These are phyloP conservation scores for Phytophthora sp. DNA, from an alignment of 352 stramenopile genomes.

Conservation along the genomic window DNA sequence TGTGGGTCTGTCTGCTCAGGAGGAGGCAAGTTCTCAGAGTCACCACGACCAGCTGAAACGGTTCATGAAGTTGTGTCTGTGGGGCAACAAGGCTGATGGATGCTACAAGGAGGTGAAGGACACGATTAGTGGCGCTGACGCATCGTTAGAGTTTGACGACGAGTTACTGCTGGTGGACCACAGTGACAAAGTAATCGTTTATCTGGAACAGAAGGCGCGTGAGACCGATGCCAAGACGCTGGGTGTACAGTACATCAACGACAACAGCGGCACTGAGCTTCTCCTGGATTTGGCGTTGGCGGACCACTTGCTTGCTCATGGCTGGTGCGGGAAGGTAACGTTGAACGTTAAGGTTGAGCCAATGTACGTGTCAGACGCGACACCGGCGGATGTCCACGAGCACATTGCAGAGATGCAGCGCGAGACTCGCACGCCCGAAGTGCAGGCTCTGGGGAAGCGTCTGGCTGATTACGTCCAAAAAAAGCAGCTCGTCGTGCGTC, in stretches of 20 bases:
- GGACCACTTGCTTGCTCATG: constrained; percentile 62
- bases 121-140: constrained; percentile 59
- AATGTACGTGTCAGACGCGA: constrained; percentile 86
- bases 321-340: constrained; percentile 58
- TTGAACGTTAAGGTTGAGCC: constrained; percentile 78
- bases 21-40: constrained; percentile 29
- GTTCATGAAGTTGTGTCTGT: constrained; percentile 76
- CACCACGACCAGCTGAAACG: constrained; percentile 50
- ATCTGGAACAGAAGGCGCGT: constrained; percentile 35
- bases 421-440: constrained; percentile 32
- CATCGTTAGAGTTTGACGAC: constrained; percentile 64
- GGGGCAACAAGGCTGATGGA: constrained; percentile 80
- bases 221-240: constrained; percentile 22
- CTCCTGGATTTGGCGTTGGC: constrained; percentile 70
- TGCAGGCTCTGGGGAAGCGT: constrained; percentile 59
- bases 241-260: constrained; percentile 72
- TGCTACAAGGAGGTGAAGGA: constrained; percentile 81
- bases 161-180: constrained; percentile 68
- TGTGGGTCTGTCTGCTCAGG: constrained; percentile 34
- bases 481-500: constrained; percentile 28
- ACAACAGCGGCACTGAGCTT: constrained; percentile 81
- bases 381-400: constrained; percentile 59
- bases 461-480: constrained; percentile 42
- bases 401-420: constrained; percentile 65
- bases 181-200: constrained; percentile 52